Evolutionary conservation across 371 early-diverging fungal genomes (phyloP).

Genomic region (Mortierella sp.): DNA sequence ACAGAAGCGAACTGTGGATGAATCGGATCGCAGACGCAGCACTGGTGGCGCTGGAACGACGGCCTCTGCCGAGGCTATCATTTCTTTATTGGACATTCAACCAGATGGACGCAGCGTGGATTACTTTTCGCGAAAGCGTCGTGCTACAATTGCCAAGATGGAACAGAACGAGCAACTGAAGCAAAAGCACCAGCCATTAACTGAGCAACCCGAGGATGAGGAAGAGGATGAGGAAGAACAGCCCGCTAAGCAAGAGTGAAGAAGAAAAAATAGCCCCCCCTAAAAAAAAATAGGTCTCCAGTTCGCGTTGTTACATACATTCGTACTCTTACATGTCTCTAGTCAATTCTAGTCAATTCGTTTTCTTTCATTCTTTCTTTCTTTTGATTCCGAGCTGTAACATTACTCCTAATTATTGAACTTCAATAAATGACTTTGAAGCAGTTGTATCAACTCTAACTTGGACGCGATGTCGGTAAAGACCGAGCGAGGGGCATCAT

Average conservation of each 20-base stretch:
- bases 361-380: no score
- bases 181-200: slow-evolving; percentile 23
- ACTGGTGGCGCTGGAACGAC: slow-evolving; percentile 14
- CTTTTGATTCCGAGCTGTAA: no score
- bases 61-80: slow-evolving; percentile 46
- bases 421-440: no score
- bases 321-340: no score
- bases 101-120: slow-evolving; percentile 52
- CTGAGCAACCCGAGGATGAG: slow-evolving; percentile 7
- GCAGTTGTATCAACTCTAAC: no score
- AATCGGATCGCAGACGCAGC: slow-evolving; percentile 23
- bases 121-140: slow-evolving; percentile 50
- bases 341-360: no score
- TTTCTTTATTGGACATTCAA: slow-evolving; percentile 49
- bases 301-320: no score
- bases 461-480: not conserved
- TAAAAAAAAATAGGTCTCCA: no score
- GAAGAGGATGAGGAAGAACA: slow-evolving; percentile 4
- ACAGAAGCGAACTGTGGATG: slow-evolving; percentile 38
- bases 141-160: slow-evolving; percentile 41
- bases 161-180: slow-evolving; percentile 33
- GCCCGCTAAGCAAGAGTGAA: not conserved
- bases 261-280: no score
- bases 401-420: no score
- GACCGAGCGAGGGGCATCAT: no score